Evolutionary conservation across 208 protist species (phyloP).

Genomic region (Trypanosoma vivax): DNA sequence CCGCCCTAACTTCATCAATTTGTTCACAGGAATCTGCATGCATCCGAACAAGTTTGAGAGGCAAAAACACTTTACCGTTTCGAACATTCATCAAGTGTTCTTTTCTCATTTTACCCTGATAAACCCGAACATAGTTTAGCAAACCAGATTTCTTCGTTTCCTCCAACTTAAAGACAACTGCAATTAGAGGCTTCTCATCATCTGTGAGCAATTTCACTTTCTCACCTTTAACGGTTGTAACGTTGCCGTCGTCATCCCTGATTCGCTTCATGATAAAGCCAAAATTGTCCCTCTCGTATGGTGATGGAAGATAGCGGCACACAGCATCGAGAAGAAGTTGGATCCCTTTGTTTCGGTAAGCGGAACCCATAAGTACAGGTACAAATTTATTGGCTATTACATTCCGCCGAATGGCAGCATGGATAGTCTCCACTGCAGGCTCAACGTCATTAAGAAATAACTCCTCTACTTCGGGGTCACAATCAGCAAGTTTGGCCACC

Average conservation of each 20-base stretch:
- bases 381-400: constrained; percentile 94
- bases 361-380: constrained; percentile 95
- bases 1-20: constrained; percentile 89
- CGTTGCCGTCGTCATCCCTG: constrained; percentile 83
- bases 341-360: constrained; percentile 98
- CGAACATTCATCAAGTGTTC: constrained; percentile 86
- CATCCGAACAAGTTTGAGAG: constrained; percentile 97
- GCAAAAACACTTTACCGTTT: constrained; percentile 84
- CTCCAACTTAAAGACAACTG: constrained; percentile 98
- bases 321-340: constrained; percentile 98
- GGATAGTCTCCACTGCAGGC: constrained; percentile 84
- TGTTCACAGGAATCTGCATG: constrained; percentile 96
- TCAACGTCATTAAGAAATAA: constrained; percentile 91
- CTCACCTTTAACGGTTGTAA: constrained; percentile 66
- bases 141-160: constrained; percentile 94
- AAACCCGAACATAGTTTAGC: constrained; percentile 98
- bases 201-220: constrained; percentile 79
- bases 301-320: constrained; percentile 94
- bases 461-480: constrained; percentile 93
- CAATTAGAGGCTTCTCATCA: constrained; percentile 91
- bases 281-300: constrained; percentile 86
- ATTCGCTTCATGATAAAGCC: constrained; percentile 77
- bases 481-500: constrained; percentile 91
- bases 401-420: constrained; percentile 89
- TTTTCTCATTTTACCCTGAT: constrained; percentile 95